phyloP scores from a whole-genome alignment of 2,329 filamentous ascomycete genomes.

The Metarhizium rileyi region DNA sequence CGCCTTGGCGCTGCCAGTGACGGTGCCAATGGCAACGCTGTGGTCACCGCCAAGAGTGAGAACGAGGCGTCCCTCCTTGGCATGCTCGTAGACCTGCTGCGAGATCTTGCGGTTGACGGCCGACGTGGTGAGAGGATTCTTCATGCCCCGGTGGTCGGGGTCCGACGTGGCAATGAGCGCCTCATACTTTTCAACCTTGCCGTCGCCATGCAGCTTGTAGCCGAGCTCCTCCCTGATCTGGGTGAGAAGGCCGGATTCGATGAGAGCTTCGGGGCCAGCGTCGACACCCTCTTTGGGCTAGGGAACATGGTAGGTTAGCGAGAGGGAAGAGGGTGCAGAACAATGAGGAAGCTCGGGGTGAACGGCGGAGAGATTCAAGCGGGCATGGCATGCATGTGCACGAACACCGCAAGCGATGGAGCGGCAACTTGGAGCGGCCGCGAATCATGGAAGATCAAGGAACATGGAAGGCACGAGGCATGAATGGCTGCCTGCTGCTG shows the following conservation, averaged over 20 bases:
- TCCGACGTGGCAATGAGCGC: conserved; percentile 63
- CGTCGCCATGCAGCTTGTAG: conserved; percentile 80
- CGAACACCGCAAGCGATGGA: not conserved
- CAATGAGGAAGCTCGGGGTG: not conserved
- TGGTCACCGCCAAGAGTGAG: conserved; percentile 94
- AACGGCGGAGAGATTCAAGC: not conserved
- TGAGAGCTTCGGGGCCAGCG: conserved; percentile 78
- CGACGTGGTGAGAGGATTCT: conserved; percentile 79
- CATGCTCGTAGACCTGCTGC: conserved; percentile 80
- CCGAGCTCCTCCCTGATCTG: conserved; percentile 78
- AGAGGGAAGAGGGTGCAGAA: not conserved
- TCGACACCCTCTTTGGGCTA: conserved; percentile 89
- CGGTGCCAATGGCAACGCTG: conserved; percentile 88
- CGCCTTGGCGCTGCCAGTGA: conserved; percentile 79
- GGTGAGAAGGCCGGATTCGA: conserved; percentile 75
- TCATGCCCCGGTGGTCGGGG: conserved; percentile 83
- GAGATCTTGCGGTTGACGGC: conserved; percentile 74
- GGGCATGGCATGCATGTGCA: not conserved
- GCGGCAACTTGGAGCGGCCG: not conserved
- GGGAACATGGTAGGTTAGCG: conserved; percentile 1
- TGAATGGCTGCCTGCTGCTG: not conserved
- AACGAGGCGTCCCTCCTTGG: conserved; percentile 72
- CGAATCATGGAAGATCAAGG: not conserved
- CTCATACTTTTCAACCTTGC: conserved; percentile 70
- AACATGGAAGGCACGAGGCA: not conserved